These are phyloP conservation scores for Colletotrichum somersetense DNA, from an alignment of 2,329 filamentous ascomycete species.

Conservation along the genomic window DNA sequence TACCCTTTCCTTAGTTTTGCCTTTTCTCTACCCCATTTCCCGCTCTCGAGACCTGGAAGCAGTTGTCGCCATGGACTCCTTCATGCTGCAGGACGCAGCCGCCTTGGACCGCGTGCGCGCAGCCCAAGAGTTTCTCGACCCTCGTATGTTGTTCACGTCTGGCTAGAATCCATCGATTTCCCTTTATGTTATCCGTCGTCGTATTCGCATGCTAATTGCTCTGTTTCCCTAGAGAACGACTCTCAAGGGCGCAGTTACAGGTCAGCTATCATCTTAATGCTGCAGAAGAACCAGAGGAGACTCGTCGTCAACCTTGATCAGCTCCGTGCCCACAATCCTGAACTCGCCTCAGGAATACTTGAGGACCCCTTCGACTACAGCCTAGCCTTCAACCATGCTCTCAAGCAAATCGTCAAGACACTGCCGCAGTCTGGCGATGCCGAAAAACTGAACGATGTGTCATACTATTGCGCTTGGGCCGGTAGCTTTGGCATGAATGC, in stretches of 20 bases:
- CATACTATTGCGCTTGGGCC: constrained; percentile 97
- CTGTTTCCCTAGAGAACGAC: constrained; percentile 55
- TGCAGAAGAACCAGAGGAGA: constrained; percentile 75
- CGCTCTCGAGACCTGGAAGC: not conserved
- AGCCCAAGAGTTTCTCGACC: constrained; percentile 94
- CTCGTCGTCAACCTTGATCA: constrained; percentile 87
- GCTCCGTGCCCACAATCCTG: constrained; percentile 86
- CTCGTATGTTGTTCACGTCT: constrained; percentile 72
- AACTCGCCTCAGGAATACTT: constrained; percentile 83
- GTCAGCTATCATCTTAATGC: constrained; percentile 86
- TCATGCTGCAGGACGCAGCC: constrained; percentile 86
- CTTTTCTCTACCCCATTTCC: not conserved
- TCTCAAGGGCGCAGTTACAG: constrained; percentile 79
- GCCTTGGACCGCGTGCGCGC: constrained; percentile 85
- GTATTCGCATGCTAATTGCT: constrained; percentile 43
- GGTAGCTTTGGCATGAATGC: constrained; percentile 95
- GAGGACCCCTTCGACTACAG: constrained; percentile 89
- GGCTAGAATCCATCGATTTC: constrained; percentile 16
- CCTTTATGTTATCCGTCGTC: constrained; percentile 2
- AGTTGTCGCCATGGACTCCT: constrained; percentile 71
- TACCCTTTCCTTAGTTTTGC: not conserved
- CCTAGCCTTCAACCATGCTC: constrained; percentile 88
- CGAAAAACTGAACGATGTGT: constrained; percentile 81
- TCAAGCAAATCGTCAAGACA: constrained; percentile 89
- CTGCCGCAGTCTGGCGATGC: constrained; percentile 80